Evolutionary conservation across 2,329 filamentous ascomycete genomes (phyloP).

Genomic region (Seiridium unicorne): DNA sequence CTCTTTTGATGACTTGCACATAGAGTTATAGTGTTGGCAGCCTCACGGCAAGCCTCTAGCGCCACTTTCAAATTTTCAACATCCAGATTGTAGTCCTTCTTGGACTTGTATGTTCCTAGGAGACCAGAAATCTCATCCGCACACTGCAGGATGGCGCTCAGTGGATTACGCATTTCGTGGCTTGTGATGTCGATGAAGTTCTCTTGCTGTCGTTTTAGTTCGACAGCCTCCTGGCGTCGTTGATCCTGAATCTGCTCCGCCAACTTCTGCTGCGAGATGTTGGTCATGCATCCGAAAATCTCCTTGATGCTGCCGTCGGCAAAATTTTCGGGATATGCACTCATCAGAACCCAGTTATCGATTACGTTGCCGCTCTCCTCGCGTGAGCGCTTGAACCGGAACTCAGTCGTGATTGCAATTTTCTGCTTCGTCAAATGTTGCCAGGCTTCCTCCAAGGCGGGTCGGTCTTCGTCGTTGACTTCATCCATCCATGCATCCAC

Average conservation of each 20-base stretch:
- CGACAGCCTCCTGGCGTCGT: slow-evolving; percentile 76
- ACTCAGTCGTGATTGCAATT: slow-evolving; percentile 67
- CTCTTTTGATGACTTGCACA: slow-evolving; percentile 78
- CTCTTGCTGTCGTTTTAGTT: slow-evolving; percentile 71
- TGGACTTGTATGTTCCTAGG: slow-evolving; percentile 40
- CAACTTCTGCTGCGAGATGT: slow-evolving; percentile 84
- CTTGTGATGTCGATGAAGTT: slow-evolving; percentile 75
- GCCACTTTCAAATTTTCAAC: slow-evolving; percentile 39
- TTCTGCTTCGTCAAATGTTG: slow-evolving; percentile 58
- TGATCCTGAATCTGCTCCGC: slow-evolving; percentile 78
- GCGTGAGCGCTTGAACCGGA: slow-evolving; percentile 71
- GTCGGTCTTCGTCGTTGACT: slow-evolving; percentile 65
- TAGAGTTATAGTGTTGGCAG: slow-evolving; percentile 77
- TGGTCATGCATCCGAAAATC: slow-evolving; percentile 78
- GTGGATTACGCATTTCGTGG: slow-evolving; percentile 75
- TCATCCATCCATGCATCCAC: slow-evolving; percentile 71
- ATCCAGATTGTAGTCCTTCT: slow-evolving; percentile 36
- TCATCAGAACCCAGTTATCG: slow-evolving; percentile 77
- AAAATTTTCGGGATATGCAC: slow-evolving; percentile 71
- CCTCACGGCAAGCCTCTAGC: slow-evolving; percentile 62
- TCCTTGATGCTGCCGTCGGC: slow-evolving; percentile 64
- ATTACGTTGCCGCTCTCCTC: slow-evolving; percentile 57
- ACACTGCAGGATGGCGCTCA: slow-evolving; percentile 73
- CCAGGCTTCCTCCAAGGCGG: slow-evolving; percentile 61
- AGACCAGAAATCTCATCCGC: slow-evolving; percentile 67